Base-by-base conservation (phyloP, 345 rosid genomes). In the Linum lewisii region DNA sequence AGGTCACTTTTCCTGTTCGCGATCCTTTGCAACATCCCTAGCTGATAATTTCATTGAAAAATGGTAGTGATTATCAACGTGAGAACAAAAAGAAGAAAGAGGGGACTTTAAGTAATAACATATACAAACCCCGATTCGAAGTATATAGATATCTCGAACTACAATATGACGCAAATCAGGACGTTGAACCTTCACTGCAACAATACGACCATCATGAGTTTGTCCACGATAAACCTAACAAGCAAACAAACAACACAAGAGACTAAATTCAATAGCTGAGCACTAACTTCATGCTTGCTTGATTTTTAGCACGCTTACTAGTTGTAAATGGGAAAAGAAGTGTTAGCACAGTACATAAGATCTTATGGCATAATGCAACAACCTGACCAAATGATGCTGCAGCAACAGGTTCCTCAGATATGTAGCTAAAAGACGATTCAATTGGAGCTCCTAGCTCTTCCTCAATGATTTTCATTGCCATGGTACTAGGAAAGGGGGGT, bases 381-480 rank as follows among this genome's bases (percentile, higher is more conserved):
- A 29, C 98, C 92, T 91, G 96, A 77, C 96, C 98, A 76, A 88
- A 91, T 70, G 98, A 91, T 60, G 96, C 96, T 49, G 98, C 96
- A 54, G 98, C 98, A 54, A 86, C 80, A 54, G 96, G 86, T 69
- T 91, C 95, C 70, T 86, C 80, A 50, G 98, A 88, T 57, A 91
- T 70, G 64, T 80, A 69, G 68, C 85, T 86, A 64, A 86, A 86
- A 57, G 75, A 66, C 62, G 92, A 84, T 52, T 74, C 76, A 25
- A 79, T 75, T 57, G 95, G 89, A 69, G 90, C 86, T 54, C 92
- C 88, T 67, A 91, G 77, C 60, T 88, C 98, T 74, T 88, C 95
- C 81, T 91, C 82, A 53, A 91, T 81, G 67, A 80, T 83, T 74
- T 84, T 79, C 85, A 81, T 72, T 54, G 98, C 98, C 60, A 57